phyloP scores from a whole-genome alignment of 371 early-diverging fungal genomes.

The Mucor lusitanicus region DNA sequence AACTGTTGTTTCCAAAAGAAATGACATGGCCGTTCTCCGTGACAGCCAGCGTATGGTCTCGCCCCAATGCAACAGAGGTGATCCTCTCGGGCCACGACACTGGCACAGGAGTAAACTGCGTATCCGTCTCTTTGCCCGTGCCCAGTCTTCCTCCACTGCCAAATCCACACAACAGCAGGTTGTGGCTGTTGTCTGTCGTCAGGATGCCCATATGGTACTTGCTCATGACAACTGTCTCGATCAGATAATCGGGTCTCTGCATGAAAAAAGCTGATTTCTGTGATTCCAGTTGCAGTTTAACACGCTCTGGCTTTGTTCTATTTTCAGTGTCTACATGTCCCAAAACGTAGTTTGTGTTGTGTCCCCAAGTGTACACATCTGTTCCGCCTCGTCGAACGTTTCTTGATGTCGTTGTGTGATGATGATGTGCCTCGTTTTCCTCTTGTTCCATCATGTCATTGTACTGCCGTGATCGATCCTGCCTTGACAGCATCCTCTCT shows the following conservation, averaged over 20 bases:
- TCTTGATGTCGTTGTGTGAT: background rate
- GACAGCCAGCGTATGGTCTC: conserved; percentile 75
- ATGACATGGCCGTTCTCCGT: conserved; percentile 52
- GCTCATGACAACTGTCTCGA: conserved; percentile 54
- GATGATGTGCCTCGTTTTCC: no score
- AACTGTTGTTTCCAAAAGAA: conserved; percentile 67
- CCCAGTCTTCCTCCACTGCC: conserved; percentile 77
- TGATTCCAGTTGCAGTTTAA: conserved; percentile 49
- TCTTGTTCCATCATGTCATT: background rate
- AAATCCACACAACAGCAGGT: conserved; percentile 69
- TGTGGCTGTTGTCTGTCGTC: conserved; percentile 51
- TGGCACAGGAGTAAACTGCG: conserved; percentile 53
- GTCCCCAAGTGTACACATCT: conserved; percentile 78
- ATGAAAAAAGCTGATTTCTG: conserved; percentile 25
- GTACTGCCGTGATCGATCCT: background rate
- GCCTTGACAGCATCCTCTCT: background rate
- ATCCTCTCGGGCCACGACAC: conserved; percentile 58
- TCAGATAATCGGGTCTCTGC: conserved; percentile 35
- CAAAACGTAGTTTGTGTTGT: conserved; percentile 70
- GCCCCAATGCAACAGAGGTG: conserved; percentile 58
- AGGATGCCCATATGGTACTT: conserved; percentile 73
- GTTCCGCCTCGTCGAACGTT: conserved; percentile 35
- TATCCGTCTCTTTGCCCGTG: conserved; percentile 55
- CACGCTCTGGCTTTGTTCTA: conserved; percentile 64
- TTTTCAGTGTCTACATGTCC: conserved; percentile 71